These are phyloP conservation scores for Porodaedalea pini DNA, from an alignment of 1,284 basidiomycete genomes.

Conservation along the genomic window DNA sequence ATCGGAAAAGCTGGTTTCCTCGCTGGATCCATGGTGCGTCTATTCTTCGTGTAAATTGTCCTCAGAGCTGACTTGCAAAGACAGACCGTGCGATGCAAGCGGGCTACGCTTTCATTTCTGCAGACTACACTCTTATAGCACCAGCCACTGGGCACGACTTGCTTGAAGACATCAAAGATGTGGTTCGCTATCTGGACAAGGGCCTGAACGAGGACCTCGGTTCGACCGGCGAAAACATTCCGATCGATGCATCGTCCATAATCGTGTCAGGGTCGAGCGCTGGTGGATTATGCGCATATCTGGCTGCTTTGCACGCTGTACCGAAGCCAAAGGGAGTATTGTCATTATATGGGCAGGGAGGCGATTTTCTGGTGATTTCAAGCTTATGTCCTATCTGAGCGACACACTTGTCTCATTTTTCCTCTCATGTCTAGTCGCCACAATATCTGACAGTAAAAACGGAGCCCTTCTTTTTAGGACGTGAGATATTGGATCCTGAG, in stretches of 20 bases:
- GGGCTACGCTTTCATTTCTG: constrained; percentile 55
- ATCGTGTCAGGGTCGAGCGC: constrained; percentile 58
- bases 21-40: constrained; percentile 54
- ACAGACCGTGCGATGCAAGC: constrained; percentile 41
- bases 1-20: constrained; percentile 57
- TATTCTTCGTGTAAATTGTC: not conserved
- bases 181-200: constrained; percentile 45
- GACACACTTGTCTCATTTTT: not conserved
- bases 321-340: constrained; percentile 54
- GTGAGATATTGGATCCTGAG: constrained; percentile 37
- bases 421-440: constrained; percentile 27
- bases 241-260: constrained; percentile 43
- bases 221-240: constrained; percentile 23
- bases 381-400: not conserved
- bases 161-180: constrained; percentile 50
- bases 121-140: constrained; percentile 58
- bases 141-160: constrained; percentile 56
- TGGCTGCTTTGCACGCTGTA: constrained; percentile 48
- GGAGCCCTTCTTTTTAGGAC: constrained; percentile 38
- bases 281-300: constrained; percentile 60
- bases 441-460: constrained; percentile 40
- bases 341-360: constrained; percentile 61
- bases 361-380: constrained; percentile 47
- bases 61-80: not conserved
- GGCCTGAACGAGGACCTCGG: constrained; percentile 27